A percentile compares a stretch with the other conserved stretches of the same genome.
Evolutionary conservation across 345 rosid species (phyloP).

Genomic region (Pistacia vera): DNA sequence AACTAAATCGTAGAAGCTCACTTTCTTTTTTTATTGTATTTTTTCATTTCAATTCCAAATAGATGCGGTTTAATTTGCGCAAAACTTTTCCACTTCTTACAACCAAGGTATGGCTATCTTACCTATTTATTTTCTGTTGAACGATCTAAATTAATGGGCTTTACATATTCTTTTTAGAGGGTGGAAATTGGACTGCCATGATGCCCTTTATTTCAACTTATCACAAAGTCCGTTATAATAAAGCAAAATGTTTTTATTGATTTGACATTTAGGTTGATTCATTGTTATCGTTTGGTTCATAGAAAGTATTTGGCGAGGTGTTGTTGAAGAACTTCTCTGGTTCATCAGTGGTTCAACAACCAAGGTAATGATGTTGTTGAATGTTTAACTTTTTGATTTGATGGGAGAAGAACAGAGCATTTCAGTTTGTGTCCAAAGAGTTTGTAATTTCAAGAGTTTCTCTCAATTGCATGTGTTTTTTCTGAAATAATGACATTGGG

Average conservation of each 20-base stretch:
- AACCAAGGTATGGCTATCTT: conserved; percentile 60
- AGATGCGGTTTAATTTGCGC: conserved; percentile 89
- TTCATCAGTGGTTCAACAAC: conserved; percentile 97
- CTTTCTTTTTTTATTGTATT: neutral
- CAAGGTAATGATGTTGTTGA: conserved; percentile 52
- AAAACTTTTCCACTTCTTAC: conserved; percentile 84
- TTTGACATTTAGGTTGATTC: conserved; percentile 17
- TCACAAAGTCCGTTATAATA: neutral
- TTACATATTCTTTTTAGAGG: neutral
- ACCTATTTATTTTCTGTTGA: neutral
- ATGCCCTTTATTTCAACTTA: neutral
- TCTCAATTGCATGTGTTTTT: neutral
- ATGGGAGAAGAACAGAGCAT: neutral
- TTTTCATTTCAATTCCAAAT: conserved; percentile 11
- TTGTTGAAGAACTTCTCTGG: conserved; percentile 98
- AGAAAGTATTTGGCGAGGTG: conserved; percentile 99
- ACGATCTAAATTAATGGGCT: neutral
- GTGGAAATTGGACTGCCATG: neutral
- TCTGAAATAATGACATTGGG: neutral
- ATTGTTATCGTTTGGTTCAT: conserved; percentile 30
- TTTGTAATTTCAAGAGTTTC: neutral
- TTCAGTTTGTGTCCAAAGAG: neutral
- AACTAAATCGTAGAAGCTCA: conserved; percentile 5
- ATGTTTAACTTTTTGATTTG: conserved; percentile 5
- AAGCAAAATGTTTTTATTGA: conserved; percentile 4